A percentile compares a stretch with the other conserved stretches of the same genome.
Evolutionary conservation across 164 flowering plant genomes (phyloP).

Genomic region (Liquidambar formosana): DNA sequence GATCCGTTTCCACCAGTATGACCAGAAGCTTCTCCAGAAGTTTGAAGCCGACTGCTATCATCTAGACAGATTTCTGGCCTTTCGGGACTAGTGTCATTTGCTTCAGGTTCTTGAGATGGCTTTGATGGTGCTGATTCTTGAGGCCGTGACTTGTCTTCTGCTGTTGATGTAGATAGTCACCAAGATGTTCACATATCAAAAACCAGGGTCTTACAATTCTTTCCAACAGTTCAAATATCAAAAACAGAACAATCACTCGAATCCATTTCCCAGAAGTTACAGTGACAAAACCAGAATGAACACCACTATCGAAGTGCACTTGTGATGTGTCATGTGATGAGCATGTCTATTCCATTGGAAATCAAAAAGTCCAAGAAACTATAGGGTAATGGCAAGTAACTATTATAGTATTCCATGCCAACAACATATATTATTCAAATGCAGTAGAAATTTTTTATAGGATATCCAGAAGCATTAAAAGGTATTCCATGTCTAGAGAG

Average conservation of each 20-base stretch:
- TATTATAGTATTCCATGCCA: too few relatives aligned
- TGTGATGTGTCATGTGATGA: too few relatives aligned
- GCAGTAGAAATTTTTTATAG: too few relatives aligned
- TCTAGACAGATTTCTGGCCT: constrained; percentile 27
- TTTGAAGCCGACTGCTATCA: constrained; percentile 21
- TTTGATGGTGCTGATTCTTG: constrained; percentile 29
- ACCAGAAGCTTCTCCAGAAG: constrained; percentile 23
- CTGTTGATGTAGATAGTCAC: constrained; percentile 10
- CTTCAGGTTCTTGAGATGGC: constrained; percentile 40
- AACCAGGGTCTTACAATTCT: not conserved
- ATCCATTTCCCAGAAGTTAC: too few relatives aligned
- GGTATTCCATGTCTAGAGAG: too few relatives aligned
- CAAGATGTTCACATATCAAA: not conserved
- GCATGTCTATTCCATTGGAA: too few relatives aligned
- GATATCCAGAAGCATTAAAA: too few relatives aligned
- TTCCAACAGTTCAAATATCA: not conserved
- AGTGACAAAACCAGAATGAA: too few relatives aligned
- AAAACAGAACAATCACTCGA: not conserved
- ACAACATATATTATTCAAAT: too few relatives aligned
- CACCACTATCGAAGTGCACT: too few relatives aligned
- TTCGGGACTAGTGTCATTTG: constrained; percentile 26
- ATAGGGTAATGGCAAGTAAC: too few relatives aligned
- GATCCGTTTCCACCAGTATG: constrained; percentile 14
- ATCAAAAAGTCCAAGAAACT: too few relatives aligned
- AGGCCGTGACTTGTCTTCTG: constrained; percentile 47